Base-by-base conservation (phyloP, 2,329 filamentous ascomycete genomes). In the Botrytis hyacinthi region DNA sequence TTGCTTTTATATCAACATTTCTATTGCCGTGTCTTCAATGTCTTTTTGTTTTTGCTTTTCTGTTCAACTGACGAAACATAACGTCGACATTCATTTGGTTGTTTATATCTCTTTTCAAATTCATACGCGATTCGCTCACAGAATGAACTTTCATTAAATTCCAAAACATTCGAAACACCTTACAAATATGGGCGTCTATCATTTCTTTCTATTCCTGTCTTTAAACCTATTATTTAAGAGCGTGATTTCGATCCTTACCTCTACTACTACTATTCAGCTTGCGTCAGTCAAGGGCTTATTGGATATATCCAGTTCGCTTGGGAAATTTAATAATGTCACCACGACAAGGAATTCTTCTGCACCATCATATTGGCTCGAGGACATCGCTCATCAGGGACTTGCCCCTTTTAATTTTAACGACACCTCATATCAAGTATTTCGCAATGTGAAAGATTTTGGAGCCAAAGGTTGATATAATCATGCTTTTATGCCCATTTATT, bases 401-500 rank as follows among this genome's bases (percentile, higher is more conserved):
- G 67, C 76, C 20, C 65, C 76, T 12, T 77, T 76, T 61, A 61
- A 70, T 42, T 48, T 67, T 2, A 72, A 67, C 40, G 26, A 48
- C 51, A 62, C 76, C n/a, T 62, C 48, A 7, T 77, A 77, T 70
- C 72, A 74, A 61, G 75, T 78, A 2, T 77, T 73, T 35, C 73
- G 76, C 4, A 77, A 76, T 71, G 77, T 78, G n/a, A 78, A 75
- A 54, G 68, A 75, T 46, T 78, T 76, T 63, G 77, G 77, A 37
- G 77, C 77, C 22, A 77, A 76, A 73, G 77, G 77, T 73, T 61
- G 26, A 35, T 75, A n/a, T 44, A 4, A 74, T 40, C 2, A 48
- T 32, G 18, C 22, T 51, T 10, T 46, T 9, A 18, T 18, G 29
- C 95, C 97, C 84, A 93, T 91, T 65, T 88, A 97, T 97, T 76